Evolutionary conservation across 2,329 filamentous ascomycete genomes (phyloP).

Genomic region (Ceratocystis alfenasii): DNA sequence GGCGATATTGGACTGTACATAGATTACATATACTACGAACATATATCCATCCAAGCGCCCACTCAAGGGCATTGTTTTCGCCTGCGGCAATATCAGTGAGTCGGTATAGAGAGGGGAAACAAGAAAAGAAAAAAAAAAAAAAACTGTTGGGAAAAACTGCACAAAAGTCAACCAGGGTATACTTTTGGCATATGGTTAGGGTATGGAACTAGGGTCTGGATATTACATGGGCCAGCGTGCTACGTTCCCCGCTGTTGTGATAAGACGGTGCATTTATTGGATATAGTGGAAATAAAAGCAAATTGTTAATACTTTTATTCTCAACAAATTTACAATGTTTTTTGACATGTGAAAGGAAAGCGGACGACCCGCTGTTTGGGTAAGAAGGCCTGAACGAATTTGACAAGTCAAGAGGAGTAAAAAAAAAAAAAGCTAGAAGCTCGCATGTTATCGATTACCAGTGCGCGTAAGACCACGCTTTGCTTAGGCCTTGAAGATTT

Average conservation of each 20-base stretch:
- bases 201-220: neutral
- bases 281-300: neutral
- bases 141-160: neutral
- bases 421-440: neutral
- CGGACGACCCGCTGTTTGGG: neutral
- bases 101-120: neutral
- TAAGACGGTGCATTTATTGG: neutral
- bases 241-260: neutral
- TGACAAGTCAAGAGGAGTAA: neutral
- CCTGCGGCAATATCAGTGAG: neutral
- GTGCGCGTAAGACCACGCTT: neutral
- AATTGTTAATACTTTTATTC: neutral
- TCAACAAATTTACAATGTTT: neutral
- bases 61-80: neutral
- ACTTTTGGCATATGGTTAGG: slow-evolving; percentile 9
- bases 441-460: neutral
- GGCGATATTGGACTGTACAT: neutral
- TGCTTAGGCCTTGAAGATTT: too few relatives aligned
- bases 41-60: neutral
- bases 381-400: neutral
- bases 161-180: neutral
- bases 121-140: neutral
- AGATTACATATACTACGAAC: neutral
- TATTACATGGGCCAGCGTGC: too few relatives aligned
- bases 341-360: slow-evolving; percentile 3